Percentiles rank a stretch among this genome's conserved stretches.
These are phyloP conservation scores for Cystofilobasidium ferigula DNA, from an alignment of 768 basidiomycete species.

Conservation along the genomic window DNA sequence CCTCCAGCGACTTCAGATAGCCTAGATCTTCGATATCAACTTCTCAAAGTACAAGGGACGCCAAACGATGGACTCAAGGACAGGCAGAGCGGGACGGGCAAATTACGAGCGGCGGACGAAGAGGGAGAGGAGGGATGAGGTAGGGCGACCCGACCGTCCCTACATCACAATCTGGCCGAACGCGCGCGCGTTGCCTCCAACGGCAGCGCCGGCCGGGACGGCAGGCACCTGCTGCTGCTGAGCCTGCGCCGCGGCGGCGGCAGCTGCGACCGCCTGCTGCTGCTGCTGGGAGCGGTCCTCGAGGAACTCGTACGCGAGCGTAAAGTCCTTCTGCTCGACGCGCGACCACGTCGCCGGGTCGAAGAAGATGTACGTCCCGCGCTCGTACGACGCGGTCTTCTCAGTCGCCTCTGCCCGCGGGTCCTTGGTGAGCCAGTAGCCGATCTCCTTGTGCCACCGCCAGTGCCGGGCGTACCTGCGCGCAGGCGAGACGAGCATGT, in stretches of 20 bases:
- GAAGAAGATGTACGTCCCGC: conserved; percentile 80
- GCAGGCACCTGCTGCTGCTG: conserved; percentile 7
- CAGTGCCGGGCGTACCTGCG: conserved; percentile 82
- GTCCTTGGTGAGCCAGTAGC: conserved; percentile 81
- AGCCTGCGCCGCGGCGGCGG: not conserved
- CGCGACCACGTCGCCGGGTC: conserved; percentile 23
- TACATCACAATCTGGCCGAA: conserved; percentile 9
- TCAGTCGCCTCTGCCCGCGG: conserved; percentile 48
- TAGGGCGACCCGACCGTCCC: not conserved
- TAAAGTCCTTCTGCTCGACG: conserved; percentile 27
- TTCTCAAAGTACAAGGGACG: no score
- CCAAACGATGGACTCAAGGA: no score
- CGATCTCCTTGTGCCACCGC: conserved; percentile 88
- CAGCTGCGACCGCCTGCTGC: not conserved
- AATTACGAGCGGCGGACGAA: not conserved
- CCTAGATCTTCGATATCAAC: no score
- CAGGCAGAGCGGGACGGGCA: not conserved
- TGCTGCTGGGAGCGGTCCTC: conserved; percentile 21
- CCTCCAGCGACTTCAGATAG: no score
- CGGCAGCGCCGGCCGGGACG: not conserved
- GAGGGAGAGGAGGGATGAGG: not conserved
- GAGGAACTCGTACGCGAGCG: conserved; percentile 22
- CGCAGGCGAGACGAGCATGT: not conserved
- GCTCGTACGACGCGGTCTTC: conserved; percentile 52
- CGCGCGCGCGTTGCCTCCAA: not conserved